Conservation (phyloP, 2,329 filamentous ascomycete species). For the Aureobasidium sp. region DNA sequence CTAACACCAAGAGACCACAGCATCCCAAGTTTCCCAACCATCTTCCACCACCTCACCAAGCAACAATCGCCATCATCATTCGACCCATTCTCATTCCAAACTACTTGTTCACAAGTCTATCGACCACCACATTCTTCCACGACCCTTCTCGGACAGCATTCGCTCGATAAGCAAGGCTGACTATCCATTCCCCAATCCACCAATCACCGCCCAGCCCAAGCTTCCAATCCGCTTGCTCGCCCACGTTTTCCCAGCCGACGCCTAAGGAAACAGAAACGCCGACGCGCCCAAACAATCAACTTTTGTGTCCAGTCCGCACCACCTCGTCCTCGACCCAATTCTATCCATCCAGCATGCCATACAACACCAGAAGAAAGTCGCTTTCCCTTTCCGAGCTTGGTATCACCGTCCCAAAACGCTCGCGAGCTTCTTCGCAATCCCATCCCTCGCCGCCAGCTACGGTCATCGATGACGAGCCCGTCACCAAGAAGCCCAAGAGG, state of each 20-base stretch:
- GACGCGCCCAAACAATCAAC: slow-evolving; percentile 8
- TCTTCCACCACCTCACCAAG: slow-evolving; percentile 5
- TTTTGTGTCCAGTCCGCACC: neutral
- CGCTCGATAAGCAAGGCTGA: slow-evolving; percentile 10
- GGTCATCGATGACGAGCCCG: slow-evolving; percentile 50
- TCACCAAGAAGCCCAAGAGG: slow-evolving; percentile 59
- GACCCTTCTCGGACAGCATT: neutral
- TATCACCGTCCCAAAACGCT: slow-evolving; percentile 65
- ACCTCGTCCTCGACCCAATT: neutral
- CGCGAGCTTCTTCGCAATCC: slow-evolving; percentile 27
- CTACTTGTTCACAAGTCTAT: neutral
- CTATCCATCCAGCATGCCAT: slow-evolving; percentile 56
- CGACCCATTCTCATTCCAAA: neutral
- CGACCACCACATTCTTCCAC: slow-evolving; percentile 4
- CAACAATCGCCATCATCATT: neutral
- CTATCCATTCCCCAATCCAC: slow-evolving; percentile 8
- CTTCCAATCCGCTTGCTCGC: slow-evolving; percentile 7
- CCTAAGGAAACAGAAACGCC: slow-evolving; percentile 3
- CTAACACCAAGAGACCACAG: slow-evolving; percentile 3
- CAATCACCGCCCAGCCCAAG: slow-evolving; percentile 6
- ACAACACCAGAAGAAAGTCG: slow-evolving; percentile 95
- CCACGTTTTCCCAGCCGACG: slow-evolving; percentile 8
- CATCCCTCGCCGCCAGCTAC: slow-evolving; percentile 53
- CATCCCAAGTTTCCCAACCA: slow-evolving; percentile 7
- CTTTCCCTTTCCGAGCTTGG: slow-evolving; percentile 86